Evolutionary conservation across 1,284 basidiomycete species (phyloP).

Genomic region (Ganoderma meredithae): DNA sequence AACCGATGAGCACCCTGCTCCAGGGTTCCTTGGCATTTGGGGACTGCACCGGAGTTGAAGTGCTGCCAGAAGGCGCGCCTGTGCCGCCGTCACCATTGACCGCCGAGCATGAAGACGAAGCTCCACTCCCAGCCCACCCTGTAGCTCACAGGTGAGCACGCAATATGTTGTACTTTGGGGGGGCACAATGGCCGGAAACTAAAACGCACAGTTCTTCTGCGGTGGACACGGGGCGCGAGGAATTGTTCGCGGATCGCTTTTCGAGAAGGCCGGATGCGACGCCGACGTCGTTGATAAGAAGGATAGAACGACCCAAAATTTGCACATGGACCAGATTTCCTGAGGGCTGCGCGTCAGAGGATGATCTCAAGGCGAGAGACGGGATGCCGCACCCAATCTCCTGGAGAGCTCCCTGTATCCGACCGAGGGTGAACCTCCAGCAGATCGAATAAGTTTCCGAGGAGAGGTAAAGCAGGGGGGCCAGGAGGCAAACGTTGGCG

Average conservation of each 20-base stretch:
- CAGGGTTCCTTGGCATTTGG: neutral
- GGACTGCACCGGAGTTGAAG: constrained; percentile 6
- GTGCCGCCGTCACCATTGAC: constrained; percentile 7
- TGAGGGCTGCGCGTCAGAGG: neutral
- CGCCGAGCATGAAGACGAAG: constrained; percentile 7
- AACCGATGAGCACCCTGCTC: neutral
- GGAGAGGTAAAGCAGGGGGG: neutral
- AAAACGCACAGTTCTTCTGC: constrained; percentile 2
- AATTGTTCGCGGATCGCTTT: constrained; percentile 10
- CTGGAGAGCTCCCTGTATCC: constrained; percentile 7
- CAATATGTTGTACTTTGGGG: no score
- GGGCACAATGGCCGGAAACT: no score
- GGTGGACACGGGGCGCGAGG: constrained; percentile 5
- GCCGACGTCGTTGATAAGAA: constrained; percentile 12
- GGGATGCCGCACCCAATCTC: constrained; percentile 4
- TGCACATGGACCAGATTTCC: constrained; percentile 3
- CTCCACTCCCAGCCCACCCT: constrained; percentile 14
- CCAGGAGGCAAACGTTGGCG: constrained; percentile 1
- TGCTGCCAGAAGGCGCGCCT: constrained; percentile 13
- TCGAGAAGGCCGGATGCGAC: constrained; percentile 9
- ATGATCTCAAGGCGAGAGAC: neutral
- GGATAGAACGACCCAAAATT: constrained; percentile 4
- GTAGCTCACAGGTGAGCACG: neutral
- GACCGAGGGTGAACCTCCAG: neutral
- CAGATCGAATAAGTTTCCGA: constrained; percentile 10